A percentile compares a stretch with the other conserved stretches of the same genome.
Conservation (phyloP, 495 filamentous ascomycete species). For the Cudoniella acicularis region DNA sequence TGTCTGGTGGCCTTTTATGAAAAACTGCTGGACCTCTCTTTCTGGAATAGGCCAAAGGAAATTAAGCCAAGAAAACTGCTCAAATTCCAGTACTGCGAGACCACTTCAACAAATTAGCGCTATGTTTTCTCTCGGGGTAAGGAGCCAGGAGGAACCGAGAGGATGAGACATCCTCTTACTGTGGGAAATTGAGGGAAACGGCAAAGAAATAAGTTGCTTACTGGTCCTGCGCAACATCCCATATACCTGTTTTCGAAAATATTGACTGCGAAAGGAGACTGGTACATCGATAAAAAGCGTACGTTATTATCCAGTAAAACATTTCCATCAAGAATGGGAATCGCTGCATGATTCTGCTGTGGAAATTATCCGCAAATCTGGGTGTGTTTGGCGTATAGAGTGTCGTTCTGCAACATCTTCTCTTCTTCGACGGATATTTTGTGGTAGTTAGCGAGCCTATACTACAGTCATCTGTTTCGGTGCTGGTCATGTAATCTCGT, state of each 20-base stretch:
- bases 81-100: slow-evolving; percentile 57
- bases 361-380: slow-evolving; percentile 49
- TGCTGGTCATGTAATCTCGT: slow-evolving; percentile 26
- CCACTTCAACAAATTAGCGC: no score
- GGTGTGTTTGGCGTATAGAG: slow-evolving; percentile 56
- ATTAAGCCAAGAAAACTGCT: slow-evolving; percentile 49
- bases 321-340: slow-evolving; percentile 68
- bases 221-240: slow-evolving; percentile 64
- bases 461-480: slow-evolving; percentile 11
- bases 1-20: slow-evolving; percentile 51
- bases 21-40: slow-evolving; percentile 54
- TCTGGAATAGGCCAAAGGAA: slow-evolving; percentile 55
- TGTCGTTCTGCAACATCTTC: slow-evolving; percentile 40
- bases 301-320: slow-evolving; percentile 68
- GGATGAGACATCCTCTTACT: no score
- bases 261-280: slow-evolving; percentile 48
- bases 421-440: slow-evolving; percentile 43
- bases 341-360: slow-evolving; percentile 58
- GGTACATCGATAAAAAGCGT: slow-evolving; percentile 51
- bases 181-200: no score
- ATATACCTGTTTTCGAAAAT: slow-evolving; percentile 59
- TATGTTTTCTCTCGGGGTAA: no score
- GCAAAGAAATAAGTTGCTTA: no score
- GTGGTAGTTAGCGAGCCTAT: slow-evolving; percentile 22
- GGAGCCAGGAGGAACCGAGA: no score